Base-by-base conservation (phyloP, 2,329 filamentous ascomycete genomes). In the Chaetomium globosum region DNA sequence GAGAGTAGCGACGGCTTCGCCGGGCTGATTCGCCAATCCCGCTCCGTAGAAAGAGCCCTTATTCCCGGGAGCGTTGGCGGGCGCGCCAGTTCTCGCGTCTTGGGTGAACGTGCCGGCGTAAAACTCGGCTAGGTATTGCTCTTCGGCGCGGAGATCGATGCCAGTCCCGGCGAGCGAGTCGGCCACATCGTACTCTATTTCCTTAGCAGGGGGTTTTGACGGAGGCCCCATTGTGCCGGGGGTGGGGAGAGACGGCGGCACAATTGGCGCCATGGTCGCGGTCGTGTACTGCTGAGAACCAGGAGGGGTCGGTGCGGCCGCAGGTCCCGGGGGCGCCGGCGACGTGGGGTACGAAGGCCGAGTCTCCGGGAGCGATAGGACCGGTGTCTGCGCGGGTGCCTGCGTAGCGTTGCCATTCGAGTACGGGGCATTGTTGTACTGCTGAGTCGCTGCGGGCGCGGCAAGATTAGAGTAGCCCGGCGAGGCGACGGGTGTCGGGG, bases 91-190 rank as follows among this genome's bases (percentile, higher is more conserved):
- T 73, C 83, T 77, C 59, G 82, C 77, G 70, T 87, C 80, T 61
- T 75, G 72, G 28, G 72, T 70, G 60, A 75, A 78, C 62, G 75
- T 73, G 61, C 80, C 77, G 53, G 85, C 84, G 73, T 87, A 89
- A 64, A 87, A 81, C 65, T 87, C 87, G 53, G 91, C 88, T 76
- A 95, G 82, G 70, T 87, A 91, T 71, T 93, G 91, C 73, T 96
- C 92, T 76, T 97, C 93, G 69, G 92, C 92, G 65, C 89, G 88
- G 55, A 97, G 78, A 79, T 97, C 91, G 68, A 97, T 92, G 58
- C 92, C 93, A 19, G 92, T 94, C 21, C 90, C 91, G 21, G 89
- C 89, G 62, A 97, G 78, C 59, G 93, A 90, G 78, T 97, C 93
- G 69, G 89, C 91, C 54, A 93, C 84, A 72, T 96, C 92, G 71